These are phyloP conservation scores for Rosellinia necatrix DNA, from an alignment of 2,329 filamentous ascomycete species.

Conservation along the genomic window DNA sequence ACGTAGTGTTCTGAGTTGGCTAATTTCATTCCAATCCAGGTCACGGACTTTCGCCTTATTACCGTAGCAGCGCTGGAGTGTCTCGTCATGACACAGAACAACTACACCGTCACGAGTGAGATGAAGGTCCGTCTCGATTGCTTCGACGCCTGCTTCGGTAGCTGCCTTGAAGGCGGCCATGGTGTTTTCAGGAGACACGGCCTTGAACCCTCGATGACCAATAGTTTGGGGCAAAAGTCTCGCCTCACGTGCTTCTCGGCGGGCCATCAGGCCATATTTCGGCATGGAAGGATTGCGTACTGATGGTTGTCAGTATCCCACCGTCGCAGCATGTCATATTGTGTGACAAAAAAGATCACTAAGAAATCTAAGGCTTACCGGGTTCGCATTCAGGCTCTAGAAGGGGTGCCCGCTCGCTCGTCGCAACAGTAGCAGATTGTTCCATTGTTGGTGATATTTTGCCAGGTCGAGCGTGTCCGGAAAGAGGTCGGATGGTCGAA, in stretches of 20 bases:
- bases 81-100: conserved; percentile 81
- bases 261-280: not conserved
- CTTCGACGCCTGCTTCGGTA: conserved; percentile 70
- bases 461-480: not conserved
- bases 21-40: conserved; percentile 70
- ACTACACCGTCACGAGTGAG: conserved; percentile 81
- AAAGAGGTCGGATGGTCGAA: not conserved
- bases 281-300: not conserved
- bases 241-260: not conserved
- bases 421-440: not conserved
- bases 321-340: too few relatives aligned
- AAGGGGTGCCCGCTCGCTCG: conserved; percentile 16
- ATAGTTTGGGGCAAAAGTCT: conserved; percentile 67
- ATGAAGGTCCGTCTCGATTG: conserved; percentile 87
- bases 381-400: conserved; percentile 4
- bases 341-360: not conserved
- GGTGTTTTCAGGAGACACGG: conserved; percentile 81
- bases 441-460: conserved; percentile 10
- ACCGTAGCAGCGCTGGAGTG: conserved; percentile 81
- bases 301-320: not conserved
- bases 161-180: conserved; percentile 78
- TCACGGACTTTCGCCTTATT: conserved; percentile 73
- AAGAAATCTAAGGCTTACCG: conserved; percentile 12
- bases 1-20: conserved; percentile 58
- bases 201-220: conserved; percentile 79